Base-by-base conservation (phyloP, 2,329 filamentous ascomycete genomes). In the Talaromyces sp. region DNA sequence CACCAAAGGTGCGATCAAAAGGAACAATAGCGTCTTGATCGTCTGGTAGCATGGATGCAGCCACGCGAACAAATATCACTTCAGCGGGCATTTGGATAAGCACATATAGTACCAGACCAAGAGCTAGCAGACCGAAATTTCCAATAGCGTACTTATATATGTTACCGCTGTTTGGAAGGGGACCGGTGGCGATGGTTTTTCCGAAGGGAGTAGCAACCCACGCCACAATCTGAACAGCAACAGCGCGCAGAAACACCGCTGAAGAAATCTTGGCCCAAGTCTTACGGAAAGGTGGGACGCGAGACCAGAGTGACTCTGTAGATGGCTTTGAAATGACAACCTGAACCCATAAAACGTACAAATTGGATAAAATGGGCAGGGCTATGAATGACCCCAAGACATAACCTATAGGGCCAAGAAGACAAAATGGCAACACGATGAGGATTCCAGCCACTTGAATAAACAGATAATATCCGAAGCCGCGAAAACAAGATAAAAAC, bases 1-100 rank as follows among this genome's bases (percentile, higher is more conserved):
- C 90, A 64, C 83, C 85, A 69, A 95, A 95, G 32, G 88, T 88
- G 65, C 92, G 89, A 80, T 97, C 93, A 69, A 97, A 96, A 32
- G 91, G 88, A 38, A 97, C 87, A 64, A 97, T 89, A 27, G 90
- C 86, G 76, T 95, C 88, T 65, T 92, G 83, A 19, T 90, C 87
- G 61, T 91, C 88, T 0, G 91, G 85, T 3, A 97, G 85, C 67
- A 96, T 86, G 53, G 90, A 93, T 7, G 92, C 92, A 72, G 96
- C 91, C 41, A 96, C 87, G 64, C 93, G 91, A 65, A 89, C 82
- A 61, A 96, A 85, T 26, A 90, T 84, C 32, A 92, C 89, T 61
- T 84, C 82, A 41, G 90, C 85, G 19, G 93, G 92, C 60, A 97
- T 82, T 63, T 90, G 80, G 62, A 92, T 75, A 60, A 91, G 75